Conservation (phyloP, 345 rosid genomes). For the Citrus medica region DNA sequence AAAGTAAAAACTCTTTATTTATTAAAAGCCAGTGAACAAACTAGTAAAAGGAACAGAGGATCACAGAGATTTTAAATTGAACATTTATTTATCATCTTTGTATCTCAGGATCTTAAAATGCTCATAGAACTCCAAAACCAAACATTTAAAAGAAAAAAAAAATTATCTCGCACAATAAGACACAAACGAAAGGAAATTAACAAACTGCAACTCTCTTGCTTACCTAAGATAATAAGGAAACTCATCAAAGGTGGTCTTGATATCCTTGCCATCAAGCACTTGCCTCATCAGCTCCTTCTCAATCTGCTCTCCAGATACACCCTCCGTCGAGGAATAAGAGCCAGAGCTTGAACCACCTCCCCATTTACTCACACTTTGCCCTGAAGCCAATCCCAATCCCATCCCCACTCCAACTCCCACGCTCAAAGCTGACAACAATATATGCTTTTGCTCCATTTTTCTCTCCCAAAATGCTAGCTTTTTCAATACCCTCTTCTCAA, state of each 20-base stretch:
- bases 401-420: conserved; percentile 90
- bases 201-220: neutral
- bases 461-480: neutral
- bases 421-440: conserved; percentile 71
- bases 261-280: conserved; percentile 62
- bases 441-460: conserved; percentile 75
- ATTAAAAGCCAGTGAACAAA: neutral
- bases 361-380: conserved; percentile 64
- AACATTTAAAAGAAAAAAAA: neutral
- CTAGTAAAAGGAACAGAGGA: neutral
- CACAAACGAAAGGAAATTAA: neutral
- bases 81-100: neutral
- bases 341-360: conserved; percentile 31
- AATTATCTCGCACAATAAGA: neutral
- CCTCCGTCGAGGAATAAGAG: conserved; percentile 38
- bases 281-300: conserved; percentile 79
- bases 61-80: neutral
- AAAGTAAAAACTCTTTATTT: neutral
- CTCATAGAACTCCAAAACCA: neutral
- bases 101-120: neutral
- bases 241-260: conserved; percentile 63
- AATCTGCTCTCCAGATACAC: conserved; percentile 58
- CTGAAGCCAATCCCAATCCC: conserved; percentile 83
- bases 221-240: conserved; percentile 94
- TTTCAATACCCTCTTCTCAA: neutral